phyloP scores from a whole-genome alignment of 1,284 basidiomycete genomes.

The Heterobasidion parviporum region DNA sequence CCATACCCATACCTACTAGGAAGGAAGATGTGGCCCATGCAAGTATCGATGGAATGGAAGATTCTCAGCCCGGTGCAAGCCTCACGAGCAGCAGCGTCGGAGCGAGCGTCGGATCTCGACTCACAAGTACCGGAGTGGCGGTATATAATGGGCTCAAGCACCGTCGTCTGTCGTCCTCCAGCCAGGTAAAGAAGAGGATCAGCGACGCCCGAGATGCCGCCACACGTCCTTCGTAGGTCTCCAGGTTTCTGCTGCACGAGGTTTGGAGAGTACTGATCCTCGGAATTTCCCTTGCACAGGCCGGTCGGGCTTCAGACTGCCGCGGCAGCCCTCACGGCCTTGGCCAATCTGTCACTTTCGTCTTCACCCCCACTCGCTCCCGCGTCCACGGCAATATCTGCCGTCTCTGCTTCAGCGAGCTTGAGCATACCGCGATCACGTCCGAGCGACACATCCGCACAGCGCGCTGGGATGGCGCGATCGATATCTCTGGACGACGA shows the following conservation, averaged over 20 bases:
- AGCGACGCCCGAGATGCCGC: conserved; percentile 74
- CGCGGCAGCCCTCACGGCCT: conserved; percentile 37
- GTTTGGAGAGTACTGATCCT: conserved; percentile 3
- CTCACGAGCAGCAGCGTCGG: background rate
- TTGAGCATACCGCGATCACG: conserved; percentile 11
- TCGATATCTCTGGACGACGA: conserved; percentile 7
- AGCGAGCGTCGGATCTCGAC: conserved; percentile 1
- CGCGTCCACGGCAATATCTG: conserved; percentile 5
- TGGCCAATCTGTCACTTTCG: conserved; percentile 42
- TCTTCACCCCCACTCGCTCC: conserved; percentile 26
- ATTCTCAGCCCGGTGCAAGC: conserved; percentile 3
- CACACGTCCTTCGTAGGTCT: conserved; percentile 58
- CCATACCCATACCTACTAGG: conserved; percentile 28
- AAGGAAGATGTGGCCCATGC: conserved; percentile 4
- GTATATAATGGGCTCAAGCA: conserved; percentile 33
- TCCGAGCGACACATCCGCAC: background rate
- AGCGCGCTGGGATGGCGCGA: conserved; percentile 1
- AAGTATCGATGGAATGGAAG: conserved; percentile 14
- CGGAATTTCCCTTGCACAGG: conserved; percentile 19
- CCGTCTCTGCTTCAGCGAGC: conserved; percentile 8
- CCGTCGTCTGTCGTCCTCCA: conserved; percentile 59
- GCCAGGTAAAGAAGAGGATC: conserved; percentile 56
- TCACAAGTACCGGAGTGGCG: conserved; percentile 13
- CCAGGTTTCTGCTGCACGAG: conserved; percentile 6
- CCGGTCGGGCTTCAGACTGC: conserved; percentile 34